Evolutionary conservation across 106 monocot species (phyloP), one percentile per base, ranked within the genome.

Genomic region (Hemerocallis citrina): DNA sequence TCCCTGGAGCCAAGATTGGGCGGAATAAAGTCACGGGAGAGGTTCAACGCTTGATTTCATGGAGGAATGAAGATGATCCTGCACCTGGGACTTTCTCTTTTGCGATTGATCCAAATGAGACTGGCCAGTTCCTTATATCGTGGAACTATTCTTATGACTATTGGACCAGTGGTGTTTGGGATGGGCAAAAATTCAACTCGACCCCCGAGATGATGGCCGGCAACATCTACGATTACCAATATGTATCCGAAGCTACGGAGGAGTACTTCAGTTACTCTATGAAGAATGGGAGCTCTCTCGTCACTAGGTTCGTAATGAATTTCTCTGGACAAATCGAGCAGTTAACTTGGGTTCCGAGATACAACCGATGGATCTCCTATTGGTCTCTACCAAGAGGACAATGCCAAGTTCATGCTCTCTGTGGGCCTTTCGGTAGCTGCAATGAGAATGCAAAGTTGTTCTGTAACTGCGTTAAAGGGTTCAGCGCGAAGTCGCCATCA

Each of bases 231-330:
- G 11, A 21, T 23, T 71, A 68, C 25, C 20, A 37, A 2, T 75
- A 68, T 41, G 55, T 72, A 1, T 25, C 13, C 58, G 41, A 67
- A 57, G 31, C 33, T 2, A 13, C 62, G 2, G 67, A 52, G 32
- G 67, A 36, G 17, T 83, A 83, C 59, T 83, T 83, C 71, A 68
- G 13, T 9, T 83, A 78, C 47, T 68, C 71, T 1, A n/a, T 76
- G 12, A 78, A 69, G 52, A 35, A 10, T 10, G 1, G 37, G 7
- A 2, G 0, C 17, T 21, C 25, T 54, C 1, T 66, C 38, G 29
- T 66, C 13, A 37, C 52, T 13, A 52, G 66, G 66, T 52, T 66
- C 35, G 40, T 55, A 52, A 66, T 66, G 66, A 52, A 66, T 54
- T 32, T 52, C 25, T 54, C 66, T 10, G 66, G 80, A 3, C 74